These are phyloP conservation scores for Colletotrichum sp. DNA, from an alignment of 2,329 filamentous ascomycete species.

Conservation along the genomic window DNA sequence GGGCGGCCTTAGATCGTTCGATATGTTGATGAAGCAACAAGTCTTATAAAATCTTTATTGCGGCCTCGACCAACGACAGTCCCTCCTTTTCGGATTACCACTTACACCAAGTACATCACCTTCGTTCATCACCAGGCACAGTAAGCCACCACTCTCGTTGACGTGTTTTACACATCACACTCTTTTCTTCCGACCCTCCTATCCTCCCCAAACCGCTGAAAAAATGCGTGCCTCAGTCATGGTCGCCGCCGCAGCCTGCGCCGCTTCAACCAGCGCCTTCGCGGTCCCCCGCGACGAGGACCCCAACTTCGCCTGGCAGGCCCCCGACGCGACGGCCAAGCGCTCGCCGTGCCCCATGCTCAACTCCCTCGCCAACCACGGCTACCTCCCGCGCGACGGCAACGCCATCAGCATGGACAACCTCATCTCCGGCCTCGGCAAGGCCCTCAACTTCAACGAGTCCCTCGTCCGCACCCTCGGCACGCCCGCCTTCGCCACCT, in stretches of 20 bases:
- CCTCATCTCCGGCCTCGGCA: constrained; percentile 22
- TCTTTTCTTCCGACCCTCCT: not conserved
- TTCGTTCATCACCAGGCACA: not conserved
- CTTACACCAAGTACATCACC: not conserved
- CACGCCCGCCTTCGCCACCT: constrained; percentile 36
- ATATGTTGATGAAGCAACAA: not conserved
- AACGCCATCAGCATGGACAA: constrained; percentile 21
- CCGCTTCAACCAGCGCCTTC: not conserved
- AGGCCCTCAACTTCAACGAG: constrained; percentile 23
- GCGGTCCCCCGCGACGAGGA: not conserved
- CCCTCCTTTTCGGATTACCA: not conserved
- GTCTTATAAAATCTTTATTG: not conserved
- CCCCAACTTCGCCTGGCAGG: not conserved
- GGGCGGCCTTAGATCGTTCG: not conserved
- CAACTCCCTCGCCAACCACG: constrained; percentile 28
- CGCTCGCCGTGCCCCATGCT: constrained; percentile 27
- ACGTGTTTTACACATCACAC: not conserved
- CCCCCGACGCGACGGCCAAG: constrained; percentile 44
- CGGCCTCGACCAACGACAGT: not conserved
- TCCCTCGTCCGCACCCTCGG: constrained; percentile 29
- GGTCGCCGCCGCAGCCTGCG: constrained; percentile 5
- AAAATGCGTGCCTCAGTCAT: constrained; percentile 11
- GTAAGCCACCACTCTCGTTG: not conserved
- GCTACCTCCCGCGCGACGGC: constrained; percentile 25
- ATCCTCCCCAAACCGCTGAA: not conserved